These are phyloP conservation scores for Porpolomopsis calyptriformis DNA, from an alignment of 768 basidiomycete species.

Conservation along the genomic window DNA sequence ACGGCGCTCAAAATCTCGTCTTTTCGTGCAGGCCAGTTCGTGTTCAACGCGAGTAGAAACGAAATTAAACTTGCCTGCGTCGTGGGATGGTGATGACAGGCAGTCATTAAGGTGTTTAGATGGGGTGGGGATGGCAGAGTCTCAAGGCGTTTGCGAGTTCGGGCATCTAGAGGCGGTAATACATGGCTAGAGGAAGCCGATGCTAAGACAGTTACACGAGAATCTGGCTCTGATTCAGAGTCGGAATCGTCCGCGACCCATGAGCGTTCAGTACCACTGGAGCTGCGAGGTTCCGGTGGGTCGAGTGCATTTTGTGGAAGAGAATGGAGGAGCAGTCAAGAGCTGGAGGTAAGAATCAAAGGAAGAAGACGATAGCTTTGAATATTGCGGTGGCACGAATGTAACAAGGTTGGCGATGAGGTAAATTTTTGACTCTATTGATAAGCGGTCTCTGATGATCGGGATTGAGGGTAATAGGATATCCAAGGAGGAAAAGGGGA, in stretches of 20 bases:
- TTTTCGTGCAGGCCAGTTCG: slow-evolving; percentile 48
- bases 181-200: slow-evolving; percentile 10
- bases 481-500: slow-evolving; percentile 41
- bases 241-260: slow-evolving; percentile 27
- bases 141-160: slow-evolving; percentile 55
- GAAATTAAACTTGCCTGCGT: slow-evolving; percentile 39
- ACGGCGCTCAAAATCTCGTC: slow-evolving; percentile 49
- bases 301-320: slow-evolving; percentile 48
- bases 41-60: slow-evolving; percentile 47
- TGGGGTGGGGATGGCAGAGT: slow-evolving; percentile 44
- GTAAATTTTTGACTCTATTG: slow-evolving; percentile 29
- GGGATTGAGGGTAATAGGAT: slow-evolving; percentile 15
- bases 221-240: slow-evolving; percentile 27
- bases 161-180: slow-evolving; percentile 40
- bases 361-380: slow-evolving; percentile 32
- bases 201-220: slow-evolving; percentile 29
- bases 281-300: slow-evolving; percentile 20
- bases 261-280: slow-evolving; percentile 1
- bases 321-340: slow-evolving; percentile 33
- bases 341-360: slow-evolving; percentile 46
- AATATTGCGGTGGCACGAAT: slow-evolving; percentile 55
- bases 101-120: slow-evolving; percentile 41
- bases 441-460: slow-evolving; percentile 11
- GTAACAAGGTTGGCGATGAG: slow-evolving; percentile 63
- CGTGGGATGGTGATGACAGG: slow-evolving; percentile 28